Evolutionary conservation across 345 rosid species (phyloP), one percentile per base, ranked within the genome.

Genomic region (Pistacia vera): DNA sequence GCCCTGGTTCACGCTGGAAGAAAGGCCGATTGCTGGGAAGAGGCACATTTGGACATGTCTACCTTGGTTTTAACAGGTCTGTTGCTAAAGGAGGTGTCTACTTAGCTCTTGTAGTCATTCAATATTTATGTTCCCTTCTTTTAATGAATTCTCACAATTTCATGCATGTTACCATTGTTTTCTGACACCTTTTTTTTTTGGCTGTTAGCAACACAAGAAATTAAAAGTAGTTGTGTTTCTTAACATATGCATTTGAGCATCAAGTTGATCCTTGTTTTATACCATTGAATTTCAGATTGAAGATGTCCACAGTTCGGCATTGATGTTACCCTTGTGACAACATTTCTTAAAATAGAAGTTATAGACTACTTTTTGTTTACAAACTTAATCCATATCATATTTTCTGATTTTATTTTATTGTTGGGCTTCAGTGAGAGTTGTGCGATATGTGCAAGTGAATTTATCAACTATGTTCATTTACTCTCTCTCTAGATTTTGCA

Each of bases 31-130:
- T 86, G 56, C 71, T 92, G 20, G 95, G 97, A 55, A 76, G 85
- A 82, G 95, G 95, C 58, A 86, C 95, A 17, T 89, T 85, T 52
- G 91, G 89, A 81, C 90, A 84, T 70, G 97, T 90, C 6, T 90
- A 88, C 80, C 79, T 89, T 83, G 95, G 93, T 72, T 88, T 89
- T 80, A 92, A 89, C 88, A 85, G 88, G 93, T 90, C 14, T 62
- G 78, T 81, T 14, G 22, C 62, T 30, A 8, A 60, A 65, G 48
- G 61, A n/a, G 13, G 58, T 67, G 25, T 44, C 64, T 63, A 54
- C 35, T 25, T 25, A 25, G 54, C 51, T 75, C 41, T 18, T 62
- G 20, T 60, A 63, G 11, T 51, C 38, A 28, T 54, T 10, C 44
- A 20, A 28, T 30, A 25, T 63, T n/a, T 52, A 3, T 55, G 63